Evolutionary conservation across 116 monocot genomes (phyloP).

Genomic region (Posidonia oceanica): DNA sequence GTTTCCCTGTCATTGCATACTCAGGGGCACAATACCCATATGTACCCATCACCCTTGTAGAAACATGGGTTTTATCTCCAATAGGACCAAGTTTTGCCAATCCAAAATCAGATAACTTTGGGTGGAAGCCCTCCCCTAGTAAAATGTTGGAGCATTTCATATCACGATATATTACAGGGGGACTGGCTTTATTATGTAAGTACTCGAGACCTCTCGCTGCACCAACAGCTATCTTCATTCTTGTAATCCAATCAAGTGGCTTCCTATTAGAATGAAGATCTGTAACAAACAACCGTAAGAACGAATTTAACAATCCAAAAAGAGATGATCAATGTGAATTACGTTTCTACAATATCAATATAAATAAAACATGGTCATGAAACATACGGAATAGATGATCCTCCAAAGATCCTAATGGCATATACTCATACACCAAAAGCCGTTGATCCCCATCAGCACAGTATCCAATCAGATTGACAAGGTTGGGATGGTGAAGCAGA

Average conservation of each 20-base stretch:
- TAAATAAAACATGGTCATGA: background rate
- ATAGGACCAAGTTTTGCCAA: slow-evolving; percentile 58
- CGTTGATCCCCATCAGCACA: slow-evolving; percentile 61
- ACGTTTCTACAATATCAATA: background rate
- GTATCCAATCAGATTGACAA: slow-evolving; percentile 74
- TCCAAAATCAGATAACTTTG: slow-evolving; percentile 66
- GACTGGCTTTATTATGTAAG: slow-evolving; percentile 53
- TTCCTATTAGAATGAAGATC: slow-evolving; percentile 6
- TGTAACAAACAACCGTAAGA: background rate
- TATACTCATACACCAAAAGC: slow-evolving; percentile 78
- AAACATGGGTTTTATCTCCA: slow-evolving; percentile 61
- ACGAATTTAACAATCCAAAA: background rate
- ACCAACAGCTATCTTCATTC: slow-evolving; percentile 71
- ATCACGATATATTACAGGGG: slow-evolving; percentile 61
- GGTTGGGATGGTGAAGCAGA: slow-evolving; percentile 70
- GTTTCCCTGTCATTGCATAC: slow-evolving; percentile 65
- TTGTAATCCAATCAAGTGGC: slow-evolving; percentile 63
- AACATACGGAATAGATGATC: slow-evolving; percentile 68
- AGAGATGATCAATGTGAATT: background rate
- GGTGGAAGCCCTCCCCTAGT: slow-evolving; percentile 39
- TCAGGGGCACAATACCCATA: slow-evolving; percentile 83
- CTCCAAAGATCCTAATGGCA: slow-evolving; percentile 70
- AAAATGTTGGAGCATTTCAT: slow-evolving; percentile 58
- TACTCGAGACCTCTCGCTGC: slow-evolving; percentile 74
- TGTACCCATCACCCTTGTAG: slow-evolving; percentile 80